Base-by-base conservation (phyloP, 352 stramenopile genomes). In the Globisporangium barbulae region DNA sequence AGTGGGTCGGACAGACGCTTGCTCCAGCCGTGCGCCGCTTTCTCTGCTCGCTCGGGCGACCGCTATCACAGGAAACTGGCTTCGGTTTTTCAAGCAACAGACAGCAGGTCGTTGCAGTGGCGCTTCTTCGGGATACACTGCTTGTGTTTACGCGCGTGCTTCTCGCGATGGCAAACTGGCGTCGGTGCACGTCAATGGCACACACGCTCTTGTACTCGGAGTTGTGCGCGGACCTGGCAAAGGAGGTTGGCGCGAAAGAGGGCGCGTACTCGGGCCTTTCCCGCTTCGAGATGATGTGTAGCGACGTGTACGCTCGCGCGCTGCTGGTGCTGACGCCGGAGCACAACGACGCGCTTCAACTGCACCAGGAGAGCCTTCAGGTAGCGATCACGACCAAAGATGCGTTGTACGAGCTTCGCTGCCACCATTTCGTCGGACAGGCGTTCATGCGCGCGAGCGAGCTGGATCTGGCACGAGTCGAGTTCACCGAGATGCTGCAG, bases 251-350 rank as follows among this genome's bases (percentile, higher is more conserved):
- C 7, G 58, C 63, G 8, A 35, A 35, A 12, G 65, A 70, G 5
- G 13, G 28, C 12, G 8, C 33, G 19, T 53, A 55, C 10, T 53
- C 62, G 2, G 37, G 31, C 2, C 48, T 73, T 6, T 53, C 39
- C n/a, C 79, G 72, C 3, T 63, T 85, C 19, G 77, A 88, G 47
- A 74, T 85, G 71, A 59, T 75, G 22, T 81, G 78, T 39, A 70
- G 71, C 2, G 74, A 88, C 62, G 67, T 62, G 3, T 83, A 76
- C 48, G 78, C 69, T 0, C 41, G 67, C 3, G 69, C 63, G 5
- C 58, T 87, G 15, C 61, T 87, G 0, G 70, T 85, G 8, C 64
- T 83, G 21, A 61, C 59, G 8, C 42, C 63, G 0, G 78, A 81
- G 21, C 57, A 76, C 19, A 39, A 65, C 6, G 75, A 87, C 22